Base-by-base conservation (phyloP, 768 basidiomycete genomes). In the Suillus paluster region DNA sequence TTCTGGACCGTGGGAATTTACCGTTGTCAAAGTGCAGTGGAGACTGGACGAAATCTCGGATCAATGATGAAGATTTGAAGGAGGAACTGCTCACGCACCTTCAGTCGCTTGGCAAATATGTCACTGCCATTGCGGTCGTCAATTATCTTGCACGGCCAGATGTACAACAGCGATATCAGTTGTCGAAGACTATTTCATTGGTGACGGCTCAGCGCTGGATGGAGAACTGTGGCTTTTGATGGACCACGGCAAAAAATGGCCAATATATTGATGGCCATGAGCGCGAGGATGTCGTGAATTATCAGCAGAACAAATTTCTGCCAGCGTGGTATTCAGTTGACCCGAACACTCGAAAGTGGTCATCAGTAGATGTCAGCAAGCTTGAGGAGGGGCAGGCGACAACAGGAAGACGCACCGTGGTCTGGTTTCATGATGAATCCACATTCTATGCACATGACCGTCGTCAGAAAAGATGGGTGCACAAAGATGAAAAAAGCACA, bases 241-340 rank as follows among this genome's bases (percentile, higher is more conserved):
- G 74, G 73, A 2, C 39, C 38, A 52, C 57, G 33, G 59, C 48
- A 17, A 60, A 60, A 11, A 68, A 65, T 19, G 75, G 71, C 1
- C 44, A 45, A n/a, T 61, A 61, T 15, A 14, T 56, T n/a, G 60
- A 61, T 61, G 42, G 60, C 23, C 49, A 54, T 52, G 71, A 76
- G 53, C 54, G 68, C 0, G 52, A 61, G 2, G 78, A 81, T 71
- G 75, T 81, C n/a, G 73, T 77, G 0, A 55, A 60, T 12, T 80
- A 80, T 55, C 65, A 67, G 2, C 61, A 75, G 11, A 60, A 62
- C 27, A 21, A n/a, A 5, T 58, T 58, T 36, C 25, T 58, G 39
- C 42, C 42, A 6, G 27, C 30, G 6, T 30, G 30, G 30, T 30
- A 30, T 30, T 30, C 6, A 6, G 30, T 30, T 30, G 30, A 30